Evolutionary conservation across 2,329 filamentous ascomycete genomes (phyloP), one percentile per base, ranked within the genome.

Genomic region (Septoria petroselini): DNA sequence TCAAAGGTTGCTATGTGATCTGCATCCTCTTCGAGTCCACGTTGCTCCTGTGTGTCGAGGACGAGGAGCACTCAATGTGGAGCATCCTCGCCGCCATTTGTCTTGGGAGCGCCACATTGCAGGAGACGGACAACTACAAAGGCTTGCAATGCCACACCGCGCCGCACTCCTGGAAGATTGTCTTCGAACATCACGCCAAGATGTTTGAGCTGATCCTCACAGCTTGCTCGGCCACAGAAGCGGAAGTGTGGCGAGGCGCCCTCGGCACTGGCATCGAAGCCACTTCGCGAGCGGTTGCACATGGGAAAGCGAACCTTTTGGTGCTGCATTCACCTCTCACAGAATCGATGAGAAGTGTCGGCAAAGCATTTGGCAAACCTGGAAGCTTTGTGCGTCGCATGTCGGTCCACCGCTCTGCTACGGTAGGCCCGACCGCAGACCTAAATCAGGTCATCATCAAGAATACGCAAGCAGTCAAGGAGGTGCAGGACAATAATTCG

Each of bases 111-210:
- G 73, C 83, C 41, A 84, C 75, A 50, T 69, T 93, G 23, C 86
- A 91, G 64, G 81, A 86, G 48, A 73, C 81, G 3, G 85, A 91
- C 63, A 91, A 91, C 65, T 84, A 85, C 15, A 78, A 82, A 76
- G 88, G 88, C 0, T 67, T 97, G 6, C 89, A 91, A 74, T 96
- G 90, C 62, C 85, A 93, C 56, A 88, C 86, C 2, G 87, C 88
- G 1, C 83, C 87, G 0, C 88, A 88, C 67, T 93, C 90, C 1
- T 97, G 91, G 91, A 98, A 97, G 66, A 63, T 96, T 8, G 77
- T 88, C 2, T 96, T 97, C 62, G 84, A 93, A 65, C 81, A 81
- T 57, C 78, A 85, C 49, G 80, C 86, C 58, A 82, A 86, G 52
- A 74, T 91, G 45, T 91, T 88, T 65, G 91, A 97, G 68, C 71